Evolutionary conservation across 2,329 filamentous ascomycete genomes (phyloP).

Genomic region (Diplodia scrobiculata): DNA sequence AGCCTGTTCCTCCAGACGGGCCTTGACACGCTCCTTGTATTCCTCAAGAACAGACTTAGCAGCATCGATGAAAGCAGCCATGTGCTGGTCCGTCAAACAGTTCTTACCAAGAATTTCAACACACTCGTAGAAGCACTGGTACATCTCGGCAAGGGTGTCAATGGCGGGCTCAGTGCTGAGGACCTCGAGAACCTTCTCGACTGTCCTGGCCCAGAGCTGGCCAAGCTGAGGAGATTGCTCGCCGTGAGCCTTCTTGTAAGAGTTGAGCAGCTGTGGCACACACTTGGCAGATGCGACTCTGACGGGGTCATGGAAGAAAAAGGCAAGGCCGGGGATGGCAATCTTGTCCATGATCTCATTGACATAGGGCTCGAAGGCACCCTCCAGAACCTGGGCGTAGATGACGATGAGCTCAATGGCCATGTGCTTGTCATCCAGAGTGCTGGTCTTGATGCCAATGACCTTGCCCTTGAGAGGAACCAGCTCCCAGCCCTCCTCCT

Average conservation of each 20-base stretch:
- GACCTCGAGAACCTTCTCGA: slow-evolving; percentile 90
- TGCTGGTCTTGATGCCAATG: slow-evolving; percentile 96
- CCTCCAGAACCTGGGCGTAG: slow-evolving; percentile 94
- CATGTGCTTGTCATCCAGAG: slow-evolving; percentile 98
- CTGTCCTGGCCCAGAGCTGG: slow-evolving; percentile 81
- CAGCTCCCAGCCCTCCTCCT: slow-evolving; percentile 96
- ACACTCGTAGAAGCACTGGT: slow-evolving; percentile 99
- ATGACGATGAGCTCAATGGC: slow-evolving; percentile 98
- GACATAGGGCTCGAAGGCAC: slow-evolving; percentile 87
- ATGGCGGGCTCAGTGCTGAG: slow-evolving; percentile 91
- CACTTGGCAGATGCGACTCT: slow-evolving; percentile 92
- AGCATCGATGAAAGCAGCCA: slow-evolving; percentile 83
- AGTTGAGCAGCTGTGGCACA: slow-evolving; percentile 87
- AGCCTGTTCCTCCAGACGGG: slow-evolving; percentile 79
- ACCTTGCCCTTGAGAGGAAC: slow-evolving; percentile 97
- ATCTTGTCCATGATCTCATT: slow-evolving; percentile 95
- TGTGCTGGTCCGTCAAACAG: slow-evolving; percentile 74
- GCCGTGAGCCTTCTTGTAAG: slow-evolving; percentile 90
- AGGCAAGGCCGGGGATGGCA: slow-evolving; percentile 86
- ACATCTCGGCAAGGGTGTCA: slow-evolving; percentile 97
- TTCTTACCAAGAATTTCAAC: slow-evolving; percentile 90
- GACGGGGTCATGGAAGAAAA: slow-evolving; percentile 99
- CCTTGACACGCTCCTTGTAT: slow-evolving; percentile 82
- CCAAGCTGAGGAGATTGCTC: slow-evolving; percentile 74
- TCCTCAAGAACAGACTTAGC: slow-evolving; percentile 86